A percentile compares a stretch with the other conserved stretches of the same genome.
These are phyloP conservation scores for Stramenopiles sp. DNA, from an alignment of 352 stramenopile genomes.

Conservation along the genomic window DNA sequence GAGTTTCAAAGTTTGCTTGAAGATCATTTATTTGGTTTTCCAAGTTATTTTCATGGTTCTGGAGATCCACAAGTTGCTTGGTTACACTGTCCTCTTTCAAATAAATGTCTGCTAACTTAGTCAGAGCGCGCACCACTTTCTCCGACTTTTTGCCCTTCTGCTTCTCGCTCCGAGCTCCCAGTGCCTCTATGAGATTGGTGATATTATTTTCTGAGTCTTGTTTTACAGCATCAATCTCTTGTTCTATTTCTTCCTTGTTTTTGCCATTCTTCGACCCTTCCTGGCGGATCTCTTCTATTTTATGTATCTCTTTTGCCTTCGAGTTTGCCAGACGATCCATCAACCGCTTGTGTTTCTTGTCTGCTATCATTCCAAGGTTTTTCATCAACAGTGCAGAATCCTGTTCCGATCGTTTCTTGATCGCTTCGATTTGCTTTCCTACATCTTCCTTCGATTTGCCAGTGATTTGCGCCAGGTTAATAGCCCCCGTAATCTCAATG, in stretches of 20 bases:
- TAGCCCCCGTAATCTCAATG: neutral
- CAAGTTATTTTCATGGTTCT: neutral
- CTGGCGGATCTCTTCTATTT: neutral
- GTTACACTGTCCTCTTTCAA: neutral
- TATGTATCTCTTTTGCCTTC: slow-evolving; percentile 3
- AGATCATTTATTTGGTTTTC: neutral
- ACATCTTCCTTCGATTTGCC: neutral
- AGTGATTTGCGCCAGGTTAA: neutral
- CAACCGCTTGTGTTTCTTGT: neutral
- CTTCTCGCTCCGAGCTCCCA: neutral
- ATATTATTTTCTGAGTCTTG: neutral
- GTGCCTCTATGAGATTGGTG: neutral
- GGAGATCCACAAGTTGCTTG: neutral
- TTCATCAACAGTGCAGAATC: neutral
- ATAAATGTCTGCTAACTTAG: neutral
- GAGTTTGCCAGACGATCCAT: neutral
- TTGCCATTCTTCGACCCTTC: neutral
- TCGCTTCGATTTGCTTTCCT: neutral
- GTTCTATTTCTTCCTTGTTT: neutral
- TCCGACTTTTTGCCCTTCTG: neutral
- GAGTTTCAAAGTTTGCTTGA: neutral
- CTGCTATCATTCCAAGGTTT: neutral
- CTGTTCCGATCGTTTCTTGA: neutral
- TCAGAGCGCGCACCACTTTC: neutral
- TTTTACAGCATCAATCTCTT: neutral